These are phyloP conservation scores for Capsicum pubescens DNA, from an alignment of 257 asterid genomes.

Conservation along the genomic window DNA sequence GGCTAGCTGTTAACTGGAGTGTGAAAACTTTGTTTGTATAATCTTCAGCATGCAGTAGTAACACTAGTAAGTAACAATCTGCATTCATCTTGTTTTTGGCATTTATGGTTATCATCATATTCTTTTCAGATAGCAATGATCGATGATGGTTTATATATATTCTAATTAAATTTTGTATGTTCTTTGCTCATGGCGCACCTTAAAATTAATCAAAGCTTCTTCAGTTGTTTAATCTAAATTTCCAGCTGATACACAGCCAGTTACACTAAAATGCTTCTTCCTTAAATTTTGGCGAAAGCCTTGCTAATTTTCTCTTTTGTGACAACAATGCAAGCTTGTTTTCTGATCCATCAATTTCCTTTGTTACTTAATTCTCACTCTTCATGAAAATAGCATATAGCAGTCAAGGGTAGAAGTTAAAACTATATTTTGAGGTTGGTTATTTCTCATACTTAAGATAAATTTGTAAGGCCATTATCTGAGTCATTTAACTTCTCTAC, in stretches of 20 bases:
- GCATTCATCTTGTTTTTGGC: not conserved
- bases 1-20: not conserved
- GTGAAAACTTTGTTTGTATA: conserved; percentile 12
- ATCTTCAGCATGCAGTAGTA: not conserved
- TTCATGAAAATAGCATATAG: not conserved
- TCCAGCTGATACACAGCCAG: not conserved
- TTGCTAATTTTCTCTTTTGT: not conserved
- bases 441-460: not conserved
- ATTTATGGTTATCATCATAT: not conserved
- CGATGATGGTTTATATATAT: not conserved
- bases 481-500: not conserved
- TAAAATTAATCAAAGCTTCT: not conserved
- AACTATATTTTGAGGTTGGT: not conserved
- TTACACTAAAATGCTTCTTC: no score
- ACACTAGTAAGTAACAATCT: not conserved
- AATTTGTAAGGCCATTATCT: not conserved
- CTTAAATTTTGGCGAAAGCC: no score
- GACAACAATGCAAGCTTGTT: not conserved
- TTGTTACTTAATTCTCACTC: not conserved
- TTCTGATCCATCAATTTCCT: not conserved
- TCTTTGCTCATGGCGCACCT: not conserved
- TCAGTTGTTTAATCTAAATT: not conserved
- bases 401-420: not conserved
- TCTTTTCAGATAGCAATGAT: not conserved
- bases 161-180: not conserved